Conservation (phyloP, 2,329 filamentous ascomycete genomes). For the Penicillium carneum region DNA sequence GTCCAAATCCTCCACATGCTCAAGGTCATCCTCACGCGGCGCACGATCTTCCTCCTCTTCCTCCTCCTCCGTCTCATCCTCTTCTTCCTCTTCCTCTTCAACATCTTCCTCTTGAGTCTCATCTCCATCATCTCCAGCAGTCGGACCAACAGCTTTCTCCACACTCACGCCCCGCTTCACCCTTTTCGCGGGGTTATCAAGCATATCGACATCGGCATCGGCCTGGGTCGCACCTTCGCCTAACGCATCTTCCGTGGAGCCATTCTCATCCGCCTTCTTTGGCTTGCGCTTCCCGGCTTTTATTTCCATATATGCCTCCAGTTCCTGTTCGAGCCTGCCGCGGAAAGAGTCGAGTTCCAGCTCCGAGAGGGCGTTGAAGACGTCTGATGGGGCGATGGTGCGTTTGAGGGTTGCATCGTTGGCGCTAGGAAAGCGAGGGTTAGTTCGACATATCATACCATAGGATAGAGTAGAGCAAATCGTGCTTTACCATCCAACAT, state of each 20-base stretch:
- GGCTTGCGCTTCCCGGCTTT: slow-evolving; percentile 55
- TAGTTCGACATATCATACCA: slow-evolving; percentile 4
- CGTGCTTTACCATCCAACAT: background rate
- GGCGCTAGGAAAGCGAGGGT: slow-evolving; percentile 54
- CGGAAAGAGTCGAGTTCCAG: slow-evolving; percentile 68
- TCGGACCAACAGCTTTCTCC: slow-evolving; percentile 7
- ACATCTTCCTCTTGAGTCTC: slow-evolving; percentile 40
- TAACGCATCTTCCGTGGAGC: slow-evolving; percentile 30
- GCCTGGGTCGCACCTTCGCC: slow-evolving; percentile 11
- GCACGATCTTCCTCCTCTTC: slow-evolving; percentile 31
- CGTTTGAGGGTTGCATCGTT: slow-evolving; percentile 69
- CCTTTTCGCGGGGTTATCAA: slow-evolving; percentile 36
- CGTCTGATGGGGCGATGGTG: slow-evolving; percentile 67
- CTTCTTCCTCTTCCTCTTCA: slow-evolving; percentile 33
- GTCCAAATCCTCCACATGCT: slow-evolving; percentile 47
- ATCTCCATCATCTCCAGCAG: slow-evolving; percentile 24
- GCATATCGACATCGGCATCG: slow-evolving; percentile 34
- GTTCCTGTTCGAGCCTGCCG: slow-evolving; percentile 65
- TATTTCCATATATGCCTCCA: slow-evolving; percentile 57
- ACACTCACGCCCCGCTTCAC: slow-evolving; percentile 34
- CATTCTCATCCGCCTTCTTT: slow-evolving; percentile 55
- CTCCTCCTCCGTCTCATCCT: slow-evolving; percentile 36
- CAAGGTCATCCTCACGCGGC: slow-evolving; percentile 16
- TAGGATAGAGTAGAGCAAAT: background rate
- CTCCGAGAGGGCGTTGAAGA: slow-evolving; percentile 66